Evolutionary conservation across 2,329 filamentous ascomycete genomes (phyloP).

Genomic region (Epichloe scottii): DNA sequence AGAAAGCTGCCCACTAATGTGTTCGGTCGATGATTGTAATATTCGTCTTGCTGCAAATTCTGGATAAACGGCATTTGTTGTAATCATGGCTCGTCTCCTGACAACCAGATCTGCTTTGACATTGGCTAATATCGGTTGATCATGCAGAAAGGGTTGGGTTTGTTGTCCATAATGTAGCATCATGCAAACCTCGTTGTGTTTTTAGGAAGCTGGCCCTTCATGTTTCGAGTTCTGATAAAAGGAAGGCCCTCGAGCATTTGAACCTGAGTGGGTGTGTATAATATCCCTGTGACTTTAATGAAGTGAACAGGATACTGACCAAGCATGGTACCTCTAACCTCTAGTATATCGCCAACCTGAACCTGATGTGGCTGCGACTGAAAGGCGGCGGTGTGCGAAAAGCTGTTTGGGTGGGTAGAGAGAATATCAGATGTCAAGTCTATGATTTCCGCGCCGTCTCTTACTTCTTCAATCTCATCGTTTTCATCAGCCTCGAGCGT

Average conservation of each 20-base stretch:
- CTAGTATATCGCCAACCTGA: slow-evolving; percentile 16
- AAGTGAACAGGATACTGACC: slow-evolving; percentile 19
- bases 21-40: slow-evolving; percentile 1
- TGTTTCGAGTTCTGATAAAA: slow-evolving; percentile 21
- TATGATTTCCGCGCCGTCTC: background rate
- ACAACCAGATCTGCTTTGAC: slow-evolving; percentile 26
- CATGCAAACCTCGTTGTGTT: slow-evolving; percentile 31
- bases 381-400: background rate
- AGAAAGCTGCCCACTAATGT: slow-evolving; percentile 13
- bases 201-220: slow-evolving; percentile 24
- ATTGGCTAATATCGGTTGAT: slow-evolving; percentile 29
- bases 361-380: slow-evolving; percentile 4
- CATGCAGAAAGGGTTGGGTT: slow-evolving; percentile 13
- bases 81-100: slow-evolving; percentile 28
- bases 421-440: background rate
- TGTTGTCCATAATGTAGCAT: slow-evolving; percentile 25
- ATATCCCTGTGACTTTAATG: slow-evolving; percentile 31
- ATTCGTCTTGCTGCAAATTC: slow-evolving; percentile 15
- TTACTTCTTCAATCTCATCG: background rate
- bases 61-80: slow-evolving; percentile 44
- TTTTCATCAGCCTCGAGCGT: slow-evolving; percentile 12
- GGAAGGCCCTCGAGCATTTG: slow-evolving; percentile 26
- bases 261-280: slow-evolving; percentile 14
- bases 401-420: background rate
- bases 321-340: slow-evolving; percentile 13